phyloP scores from a whole-genome alignment of 345 rosid species.

The Brassica nigra region DNA sequence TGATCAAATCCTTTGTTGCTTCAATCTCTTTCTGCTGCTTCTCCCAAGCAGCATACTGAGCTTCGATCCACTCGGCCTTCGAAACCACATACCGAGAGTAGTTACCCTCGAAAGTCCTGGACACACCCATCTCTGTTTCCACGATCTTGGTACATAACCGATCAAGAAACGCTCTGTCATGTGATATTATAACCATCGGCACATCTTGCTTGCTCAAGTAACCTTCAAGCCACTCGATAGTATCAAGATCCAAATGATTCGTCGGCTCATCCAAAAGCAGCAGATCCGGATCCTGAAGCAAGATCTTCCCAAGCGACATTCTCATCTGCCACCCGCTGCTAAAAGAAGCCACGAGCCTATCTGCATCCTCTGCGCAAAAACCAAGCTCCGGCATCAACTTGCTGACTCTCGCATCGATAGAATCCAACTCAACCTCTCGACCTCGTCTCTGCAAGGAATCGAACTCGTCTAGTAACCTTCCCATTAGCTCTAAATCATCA shows the following conservation, averaged over 20 bases:
- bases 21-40: slow-evolving; percentile 92
- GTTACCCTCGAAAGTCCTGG: slow-evolving; percentile 80
- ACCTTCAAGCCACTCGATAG: slow-evolving; percentile 97
- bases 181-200: slow-evolving; percentile 96
- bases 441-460: slow-evolving; percentile 87
- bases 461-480: slow-evolving; percentile 91
- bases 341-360: slow-evolving; percentile 91
- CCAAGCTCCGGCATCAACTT: slow-evolving; percentile 95
- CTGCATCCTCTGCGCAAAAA: slow-evolving; percentile 74
- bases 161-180: slow-evolving; percentile 96
- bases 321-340: slow-evolving; percentile 99
- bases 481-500: slow-evolving; percentile 93
- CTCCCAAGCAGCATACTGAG: slow-evolving; percentile 83
- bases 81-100: slow-evolving; percentile 79
- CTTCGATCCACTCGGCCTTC: slow-evolving; percentile 76
- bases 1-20: slow-evolving; percentile 70
- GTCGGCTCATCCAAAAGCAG: slow-evolving; percentile 95
- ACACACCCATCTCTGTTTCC: slow-evolving; percentile 94
- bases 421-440: slow-evolving; percentile 69
- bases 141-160: slow-evolving; percentile 92
- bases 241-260: slow-evolving; percentile 94
- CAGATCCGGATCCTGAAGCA: slow-evolving; percentile 96
- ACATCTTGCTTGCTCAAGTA: slow-evolving; percentile 86
- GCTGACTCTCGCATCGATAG: slow-evolving; percentile 78
- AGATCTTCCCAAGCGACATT: slow-evolving; percentile 95